Evolutionary conservation across 352 stramenopile species (phyloP), one percentile per base, ranked within the genome.

Genomic region (Globisporangium camurandrum): DNA sequence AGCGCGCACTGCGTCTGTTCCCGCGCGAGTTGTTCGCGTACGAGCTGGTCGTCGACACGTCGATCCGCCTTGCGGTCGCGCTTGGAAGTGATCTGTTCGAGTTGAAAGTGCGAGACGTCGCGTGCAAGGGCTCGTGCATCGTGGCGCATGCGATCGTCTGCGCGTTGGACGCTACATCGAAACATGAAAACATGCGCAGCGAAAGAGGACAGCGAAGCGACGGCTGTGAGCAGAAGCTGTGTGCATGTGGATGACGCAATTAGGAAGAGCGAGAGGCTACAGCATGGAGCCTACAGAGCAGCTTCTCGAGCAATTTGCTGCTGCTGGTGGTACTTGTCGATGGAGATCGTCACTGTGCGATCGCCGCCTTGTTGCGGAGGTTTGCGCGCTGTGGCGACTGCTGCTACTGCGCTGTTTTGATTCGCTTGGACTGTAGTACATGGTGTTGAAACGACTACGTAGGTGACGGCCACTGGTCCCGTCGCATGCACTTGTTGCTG

Each of bases 1-100:
- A 66, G 19, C 17, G 54, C 50, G 9, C 66, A 45, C 43, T 75
- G 64, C 28, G 59, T 47, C 4, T 55, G 57, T 20, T 78, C 67
- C 64, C 67, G 75, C 37, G 62, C 65, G 12, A 78, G 47, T 36
- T 72, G 56, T 45, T 78, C 59, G 0, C 47, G 46, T 16, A 73
- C 14, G 26, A 53, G 43, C 19, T 60, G 46, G 7, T 49, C 53
- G 19, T 75, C 65, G 3, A 75, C 38, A 45, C 61, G 64, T 8
- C 53, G 55, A 26, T 75, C 62, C 2, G 34, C 51, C 20, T 55
- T 48, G 2, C 34, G 23, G n/a, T 57, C 49, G 17, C 60, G 46
- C 28, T 63, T 67, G 16, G 31, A 19, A 11, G 50, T 40, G 20
- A 66, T 74, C 61, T 62, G 55, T 20, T 58, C 55, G 10, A 52